Evolutionary conservation across 163 green algal genomes (phyloP), one percentile per base, ranked within the genome.

Genomic region (Chlorella variabilis): DNA sequence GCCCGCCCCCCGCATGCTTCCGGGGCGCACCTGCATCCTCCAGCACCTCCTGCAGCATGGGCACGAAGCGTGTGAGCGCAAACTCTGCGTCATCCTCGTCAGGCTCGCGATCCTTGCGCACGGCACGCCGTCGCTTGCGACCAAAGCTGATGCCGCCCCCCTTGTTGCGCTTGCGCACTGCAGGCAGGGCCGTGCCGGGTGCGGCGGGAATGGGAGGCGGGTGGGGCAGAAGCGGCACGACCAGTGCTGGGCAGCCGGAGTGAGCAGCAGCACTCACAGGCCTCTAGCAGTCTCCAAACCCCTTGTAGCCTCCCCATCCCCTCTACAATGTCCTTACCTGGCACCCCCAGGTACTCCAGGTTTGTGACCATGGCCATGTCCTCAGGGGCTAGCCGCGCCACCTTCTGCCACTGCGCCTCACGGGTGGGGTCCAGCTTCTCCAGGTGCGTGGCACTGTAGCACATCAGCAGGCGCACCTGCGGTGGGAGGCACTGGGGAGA

Each of bases 401-500:
- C 80, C 88, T 96, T 97, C 71, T 92, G 89, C 96, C 96, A 99
- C 79, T 96, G 91, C 84, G 70, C 36, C 41, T 80, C 42, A 31
- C 77, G 54, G 31, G 87, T 79, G 0, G 82, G 61, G 80, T 99
- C 96, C 79, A 99, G 83, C 86, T 98, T 98, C 77, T 97, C 95
- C 3, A 93, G 93, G 89, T 99, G 96, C 6, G 96, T 98, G 4
- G 94, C 94, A 13, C 91, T 88, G 87, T 98, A 99, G 82, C 93
- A 94, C 91, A 97, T 93, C 58, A 99, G 88, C 82, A 98, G 85
- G 17, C 96, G 91, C 75, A 98, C 79, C 89, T 98, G 96, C 93
- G 21, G 61, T 56, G 38, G 73, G 79, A 27, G 36, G 15, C 8
- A 42, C 4, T 7, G 25, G 58, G 54, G 41, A 25, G 4, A 8